A percentile compares a stretch with the other conserved stretches of the same genome.
These are phyloP conservation scores for Colletotrichum sansevieriae DNA, from an alignment of 2,329 filamentous ascomycete species.

Conservation along the genomic window DNA sequence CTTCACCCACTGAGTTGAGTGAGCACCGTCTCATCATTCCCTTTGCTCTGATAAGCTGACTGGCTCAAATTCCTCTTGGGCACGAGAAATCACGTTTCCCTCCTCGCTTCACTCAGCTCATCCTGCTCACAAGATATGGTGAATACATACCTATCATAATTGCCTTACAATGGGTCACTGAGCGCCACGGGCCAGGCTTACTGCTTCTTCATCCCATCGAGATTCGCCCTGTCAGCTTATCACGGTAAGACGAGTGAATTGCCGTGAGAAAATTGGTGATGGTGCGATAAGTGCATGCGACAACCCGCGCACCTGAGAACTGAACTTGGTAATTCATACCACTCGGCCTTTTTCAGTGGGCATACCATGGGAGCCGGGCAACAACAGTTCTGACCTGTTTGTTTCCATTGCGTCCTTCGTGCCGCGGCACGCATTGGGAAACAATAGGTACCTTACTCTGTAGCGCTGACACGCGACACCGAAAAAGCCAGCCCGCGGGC, in stretches of 20 bases:
- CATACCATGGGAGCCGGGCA: neutral
- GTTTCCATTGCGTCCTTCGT: neutral
- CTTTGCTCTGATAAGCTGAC: neutral
- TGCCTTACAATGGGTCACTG: neutral
- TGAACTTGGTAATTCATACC: no score
- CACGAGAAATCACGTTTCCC: constrained; percentile 1
- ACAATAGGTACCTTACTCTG: neutral
- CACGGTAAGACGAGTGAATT: neutral
- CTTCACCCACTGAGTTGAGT: no score
- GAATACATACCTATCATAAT: no score
- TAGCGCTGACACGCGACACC: constrained; percentile 29
- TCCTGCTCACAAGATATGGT: neutral
- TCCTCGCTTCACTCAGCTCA: neutral
- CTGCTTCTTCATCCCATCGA: neutral
- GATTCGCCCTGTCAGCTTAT: neutral
- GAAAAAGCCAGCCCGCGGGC: constrained; percentile 8
- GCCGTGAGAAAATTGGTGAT: neutral
- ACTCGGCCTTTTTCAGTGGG: no score
- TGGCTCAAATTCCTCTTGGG: neutral
- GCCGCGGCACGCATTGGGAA: neutral
- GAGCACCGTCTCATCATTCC: neutral
- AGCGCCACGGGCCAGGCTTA: neutral
- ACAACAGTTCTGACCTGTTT: neutral
- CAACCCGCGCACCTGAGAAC: constrained; percentile 5
- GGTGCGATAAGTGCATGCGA: constrained; percentile 1